These are phyloP conservation scores for Pleurotus tuoliensis DNA, from an alignment of 768 basidiomycete species.

Conservation along the genomic window DNA sequence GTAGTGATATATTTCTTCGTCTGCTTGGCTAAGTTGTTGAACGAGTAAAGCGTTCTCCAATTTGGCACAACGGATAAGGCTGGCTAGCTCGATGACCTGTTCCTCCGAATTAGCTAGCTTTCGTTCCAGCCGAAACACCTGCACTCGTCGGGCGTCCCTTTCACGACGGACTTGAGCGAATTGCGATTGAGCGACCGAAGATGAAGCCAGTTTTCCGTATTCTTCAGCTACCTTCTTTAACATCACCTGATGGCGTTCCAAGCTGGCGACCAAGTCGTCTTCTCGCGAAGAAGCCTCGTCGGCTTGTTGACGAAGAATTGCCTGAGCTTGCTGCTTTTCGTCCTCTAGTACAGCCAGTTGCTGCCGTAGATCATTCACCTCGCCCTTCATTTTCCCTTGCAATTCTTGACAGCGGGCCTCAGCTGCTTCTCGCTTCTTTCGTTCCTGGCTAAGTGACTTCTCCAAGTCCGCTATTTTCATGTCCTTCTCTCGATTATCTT, in stretches of 20 bases:
- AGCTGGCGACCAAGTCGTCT: slow-evolving; percentile 41
- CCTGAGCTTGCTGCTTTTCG: slow-evolving; percentile 31
- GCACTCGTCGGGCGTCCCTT: slow-evolving; percentile 34
- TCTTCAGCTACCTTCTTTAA: slow-evolving; percentile 48
- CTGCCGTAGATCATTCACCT: slow-evolving; percentile 31
- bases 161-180: slow-evolving; percentile 38
- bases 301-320: slow-evolving; percentile 26
- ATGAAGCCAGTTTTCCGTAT: slow-evolving; percentile 46
- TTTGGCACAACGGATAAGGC: slow-evolving; percentile 54
- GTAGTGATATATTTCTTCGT: slow-evolving; percentile 11
- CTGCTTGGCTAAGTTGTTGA: slow-evolving; percentile 26
- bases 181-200: slow-evolving; percentile 33
- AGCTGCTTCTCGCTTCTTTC: slow-evolving; percentile 41
- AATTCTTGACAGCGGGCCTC: slow-evolving; percentile 43
- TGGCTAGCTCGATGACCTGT: slow-evolving; percentile 61
- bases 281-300: slow-evolving; percentile 33
- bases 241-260: slow-evolving; percentile 45
- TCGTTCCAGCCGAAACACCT: slow-evolving; percentile 53
- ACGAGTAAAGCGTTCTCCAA: slow-evolving; percentile 47
- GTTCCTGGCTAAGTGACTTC: slow-evolving; percentile 45
- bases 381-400: slow-evolving; percentile 37
- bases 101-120: slow-evolving; percentile 66
- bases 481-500: slow-evolving; percentile 55
- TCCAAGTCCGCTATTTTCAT: slow-evolving; percentile 53
- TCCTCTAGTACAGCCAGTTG: slow-evolving; percentile 32